These are phyloP conservation scores for Phanerochaete sordida DNA, from an alignment of 768 basidiomycete genomes.

Conservation along the genomic window DNA sequence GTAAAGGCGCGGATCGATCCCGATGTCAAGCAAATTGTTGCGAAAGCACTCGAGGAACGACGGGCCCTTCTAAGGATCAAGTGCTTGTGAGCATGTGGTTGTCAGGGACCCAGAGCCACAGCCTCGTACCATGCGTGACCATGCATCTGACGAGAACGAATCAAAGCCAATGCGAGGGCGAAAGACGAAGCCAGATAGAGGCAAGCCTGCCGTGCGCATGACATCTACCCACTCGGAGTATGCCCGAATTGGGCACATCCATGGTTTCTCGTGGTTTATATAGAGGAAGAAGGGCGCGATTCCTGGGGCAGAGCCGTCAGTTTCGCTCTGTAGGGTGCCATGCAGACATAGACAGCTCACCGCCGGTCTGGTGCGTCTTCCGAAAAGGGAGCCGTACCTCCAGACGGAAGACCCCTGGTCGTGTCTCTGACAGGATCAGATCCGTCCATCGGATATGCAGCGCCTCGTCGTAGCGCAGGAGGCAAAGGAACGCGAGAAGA, in stretches of 20 bases:
- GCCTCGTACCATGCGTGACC: background rate
- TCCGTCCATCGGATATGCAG: constrained; percentile 20
- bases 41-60: constrained; percentile 2
- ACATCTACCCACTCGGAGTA: constrained; percentile 19
- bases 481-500: constrained; percentile 17
- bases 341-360: constrained; percentile 5
- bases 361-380: constrained; percentile 21
- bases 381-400: constrained; percentile 14
- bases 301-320: too few species aligned
- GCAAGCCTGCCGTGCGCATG: constrained; percentile 1
- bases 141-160: background rate
- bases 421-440: background rate
- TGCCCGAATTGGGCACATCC: constrained; percentile 15
- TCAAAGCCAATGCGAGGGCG: constrained; percentile 5
- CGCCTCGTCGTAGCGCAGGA: constrained; percentile 23
- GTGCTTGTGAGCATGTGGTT: too few species aligned
- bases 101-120: too few species aligned
- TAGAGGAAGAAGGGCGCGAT: constrained; percentile 20
- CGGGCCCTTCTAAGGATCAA: too few species aligned
- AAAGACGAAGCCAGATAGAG: constrained; percentile 13
- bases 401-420: background rate
- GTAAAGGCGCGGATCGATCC: constrained; percentile 33
- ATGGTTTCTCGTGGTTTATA: constrained; percentile 8
- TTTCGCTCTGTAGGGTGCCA: background rate
- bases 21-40: constrained; percentile 26